phyloP scores from a whole-genome alignment of 495 filamentous ascomycete species.

The Pyrenula aspistea region DNA sequence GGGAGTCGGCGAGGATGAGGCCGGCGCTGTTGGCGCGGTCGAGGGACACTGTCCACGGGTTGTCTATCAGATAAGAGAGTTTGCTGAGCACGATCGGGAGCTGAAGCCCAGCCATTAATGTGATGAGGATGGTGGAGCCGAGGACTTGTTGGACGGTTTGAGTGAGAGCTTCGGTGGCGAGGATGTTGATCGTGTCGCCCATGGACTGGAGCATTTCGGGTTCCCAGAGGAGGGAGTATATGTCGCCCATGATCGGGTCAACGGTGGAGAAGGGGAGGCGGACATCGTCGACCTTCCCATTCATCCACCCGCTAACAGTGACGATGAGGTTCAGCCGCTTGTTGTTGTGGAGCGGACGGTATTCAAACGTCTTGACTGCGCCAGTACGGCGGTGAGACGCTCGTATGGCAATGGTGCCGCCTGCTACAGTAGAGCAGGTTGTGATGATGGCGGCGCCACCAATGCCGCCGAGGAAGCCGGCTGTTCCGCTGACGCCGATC shows the following conservation, averaged over 20 bases:
- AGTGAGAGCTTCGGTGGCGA: slow-evolving; percentile 94
- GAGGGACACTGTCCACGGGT: slow-evolving; percentile 92
- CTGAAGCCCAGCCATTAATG: slow-evolving; percentile 88
- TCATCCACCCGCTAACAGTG: slow-evolving; percentile 97
- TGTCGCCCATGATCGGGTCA: slow-evolving; percentile 94
- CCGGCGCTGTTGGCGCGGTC: slow-evolving; percentile 80
- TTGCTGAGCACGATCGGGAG: slow-evolving; percentile 88
- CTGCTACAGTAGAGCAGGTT: slow-evolving; percentile 74
- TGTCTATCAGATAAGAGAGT: slow-evolving; percentile 93
- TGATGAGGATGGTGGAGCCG: slow-evolving; percentile 75
- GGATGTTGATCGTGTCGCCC: slow-evolving; percentile 95
- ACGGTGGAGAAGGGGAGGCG: slow-evolving; percentile 90
- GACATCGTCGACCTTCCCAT: slow-evolving; percentile 91
- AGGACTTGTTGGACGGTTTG: slow-evolving; percentile 94
- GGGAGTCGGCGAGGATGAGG: slow-evolving; percentile 87
- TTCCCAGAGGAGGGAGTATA: slow-evolving; percentile 97
- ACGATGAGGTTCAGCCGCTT: slow-evolving; percentile 94
- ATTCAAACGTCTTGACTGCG: slow-evolving; percentile 91
- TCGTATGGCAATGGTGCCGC: slow-evolving; percentile 69
- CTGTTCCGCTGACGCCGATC: slow-evolving; percentile 83
- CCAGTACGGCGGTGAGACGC: slow-evolving; percentile 81
- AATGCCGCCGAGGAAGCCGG: slow-evolving; percentile 78
- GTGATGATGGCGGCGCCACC: slow-evolving; percentile 93
- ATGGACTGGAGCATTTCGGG: slow-evolving; percentile 95
- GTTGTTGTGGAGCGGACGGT: slow-evolving; percentile 91